A percentile compares a stretch with the other conserved stretches of the same genome.
These are phyloP conservation scores for Aspergillus transmontanensis DNA, from an alignment of 2,329 filamentous ascomycete species.

Conservation along the genomic window DNA sequence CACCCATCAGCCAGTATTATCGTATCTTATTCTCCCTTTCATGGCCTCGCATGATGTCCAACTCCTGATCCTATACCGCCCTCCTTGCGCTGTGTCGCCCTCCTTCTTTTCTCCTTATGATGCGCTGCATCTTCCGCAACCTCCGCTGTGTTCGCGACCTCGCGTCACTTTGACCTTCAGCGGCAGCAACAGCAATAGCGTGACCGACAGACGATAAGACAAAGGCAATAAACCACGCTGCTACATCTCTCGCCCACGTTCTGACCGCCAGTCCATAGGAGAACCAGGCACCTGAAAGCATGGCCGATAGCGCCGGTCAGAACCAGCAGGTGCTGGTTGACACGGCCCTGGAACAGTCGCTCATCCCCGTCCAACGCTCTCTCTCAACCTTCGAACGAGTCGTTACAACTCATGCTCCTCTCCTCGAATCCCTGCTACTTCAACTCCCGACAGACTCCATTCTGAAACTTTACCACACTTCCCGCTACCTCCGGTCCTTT, in stretches of 20 bases:
- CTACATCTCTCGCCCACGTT: constrained; percentile 19
- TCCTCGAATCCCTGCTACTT: constrained; percentile 61
- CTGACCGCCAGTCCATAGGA: constrained; percentile 15
- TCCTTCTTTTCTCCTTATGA: constrained; percentile 32
- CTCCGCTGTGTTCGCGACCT: constrained; percentile 30
- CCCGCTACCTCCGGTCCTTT: constrained; percentile 56
- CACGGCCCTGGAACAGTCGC: constrained; percentile 26
- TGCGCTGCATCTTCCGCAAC: constrained; percentile 32
- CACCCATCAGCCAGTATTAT: constrained; percentile 15
- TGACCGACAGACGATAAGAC: constrained; percentile 4
- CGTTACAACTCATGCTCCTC: constrained; percentile 58
- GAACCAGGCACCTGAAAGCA: constrained; percentile 6
- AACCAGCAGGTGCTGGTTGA: constrained; percentile 27
- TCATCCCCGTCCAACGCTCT: constrained; percentile 28
- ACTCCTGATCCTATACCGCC: constrained; percentile 27
- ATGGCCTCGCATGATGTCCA: constrained; percentile 32
- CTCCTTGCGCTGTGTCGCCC: constrained; percentile 23
- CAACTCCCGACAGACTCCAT: constrained; percentile 60
- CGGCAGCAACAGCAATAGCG: constrained; percentile 4
- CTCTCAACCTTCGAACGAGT: constrained; percentile 57
- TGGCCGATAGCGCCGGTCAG: constrained; percentile 12
- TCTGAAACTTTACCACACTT: constrained; percentile 62
- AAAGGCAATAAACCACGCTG: constrained; percentile 5
- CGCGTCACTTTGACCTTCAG: constrained; percentile 30
- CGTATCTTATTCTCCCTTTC: constrained; percentile 22